Conservation (phyloP, 129 eudicot species). For the Tagetes erecta region DNA sequence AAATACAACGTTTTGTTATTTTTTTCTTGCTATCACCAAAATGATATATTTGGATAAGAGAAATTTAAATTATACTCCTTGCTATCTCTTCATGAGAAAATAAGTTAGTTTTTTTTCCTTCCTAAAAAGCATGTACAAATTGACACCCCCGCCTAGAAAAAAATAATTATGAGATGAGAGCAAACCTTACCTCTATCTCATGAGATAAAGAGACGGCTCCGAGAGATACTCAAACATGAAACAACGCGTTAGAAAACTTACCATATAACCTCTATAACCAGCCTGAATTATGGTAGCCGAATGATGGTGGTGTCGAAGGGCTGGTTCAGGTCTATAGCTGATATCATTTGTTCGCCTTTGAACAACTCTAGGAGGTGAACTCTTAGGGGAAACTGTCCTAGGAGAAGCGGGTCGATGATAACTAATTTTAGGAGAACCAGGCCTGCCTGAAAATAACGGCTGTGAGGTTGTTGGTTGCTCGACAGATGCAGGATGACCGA, state of each 20-base stretch:
- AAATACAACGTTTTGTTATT: no score
- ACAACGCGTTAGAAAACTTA: slow-evolving; percentile 29
- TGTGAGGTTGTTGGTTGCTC: slow-evolving; percentile 45
- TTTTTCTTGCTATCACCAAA: no score
- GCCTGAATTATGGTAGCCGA: slow-evolving; percentile 88
- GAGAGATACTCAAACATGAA: background rate
- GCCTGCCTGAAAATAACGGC: slow-evolving; percentile 35
- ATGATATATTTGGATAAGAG: no score
- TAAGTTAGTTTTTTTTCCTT: no score
- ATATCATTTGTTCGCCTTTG: slow-evolving; percentile 39
- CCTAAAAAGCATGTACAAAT: no score
- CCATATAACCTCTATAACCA: slow-evolving; percentile 87
- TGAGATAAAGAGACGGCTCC: no score
- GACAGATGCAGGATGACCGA: slow-evolving; percentile 47
- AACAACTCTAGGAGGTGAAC: slow-evolving; percentile 36
- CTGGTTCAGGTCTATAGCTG: slow-evolving; percentile 66
- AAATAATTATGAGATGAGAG: no score
- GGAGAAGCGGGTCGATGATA: slow-evolving; percentile 47
- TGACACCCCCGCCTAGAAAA: no score
- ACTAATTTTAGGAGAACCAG: slow-evolving; percentile 43
- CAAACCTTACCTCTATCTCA: no score
- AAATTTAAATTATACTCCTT: no score
- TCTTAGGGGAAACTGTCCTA: slow-evolving; percentile 22
- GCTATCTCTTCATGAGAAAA: no score
- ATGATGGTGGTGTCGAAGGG: slow-evolving; percentile 55